Percentiles rank a stretch among this genome's conserved stretches.
These are phyloP conservation scores for Penicillium arizonense DNA, from an alignment of 495 filamentous ascomycete genomes.

Conservation along the genomic window DNA sequence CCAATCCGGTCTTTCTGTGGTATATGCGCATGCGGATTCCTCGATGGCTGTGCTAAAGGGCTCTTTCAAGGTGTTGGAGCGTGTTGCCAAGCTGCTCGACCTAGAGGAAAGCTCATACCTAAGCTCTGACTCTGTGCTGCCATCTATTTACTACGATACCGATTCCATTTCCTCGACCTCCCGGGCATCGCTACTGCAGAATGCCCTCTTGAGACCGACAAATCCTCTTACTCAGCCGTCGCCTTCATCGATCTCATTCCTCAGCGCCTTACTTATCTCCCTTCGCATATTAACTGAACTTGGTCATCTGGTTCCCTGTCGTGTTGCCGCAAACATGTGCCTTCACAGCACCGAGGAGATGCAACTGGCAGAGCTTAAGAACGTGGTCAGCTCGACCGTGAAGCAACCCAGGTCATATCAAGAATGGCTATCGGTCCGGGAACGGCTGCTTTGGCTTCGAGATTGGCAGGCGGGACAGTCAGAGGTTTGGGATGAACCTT, in stretches of 20 bases:
- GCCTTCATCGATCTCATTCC: conserved; percentile 55
- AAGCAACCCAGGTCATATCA: conserved; percentile 57
- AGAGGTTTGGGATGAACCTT: conserved; percentile 23
- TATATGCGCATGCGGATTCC: conserved; percentile 65
- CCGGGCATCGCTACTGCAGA: conserved; percentile 47
- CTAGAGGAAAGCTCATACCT: conserved; percentile 52
- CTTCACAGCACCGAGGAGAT: conserved; percentile 53
- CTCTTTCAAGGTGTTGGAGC: conserved; percentile 59
- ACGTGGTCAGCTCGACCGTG: conserved; percentile 54
- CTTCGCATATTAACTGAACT: conserved; percentile 60
- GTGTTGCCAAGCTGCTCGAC: conserved; percentile 58
- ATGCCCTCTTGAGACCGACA: conserved; percentile 55
- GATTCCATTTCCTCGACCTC: conserved; percentile 43
- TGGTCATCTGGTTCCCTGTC: conserved; percentile 58
- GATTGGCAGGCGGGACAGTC: conserved; percentile 64
- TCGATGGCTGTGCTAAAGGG: conserved; percentile 58
- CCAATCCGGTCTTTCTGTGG: conserved; percentile 67
- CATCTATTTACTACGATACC: conserved; percentile 33
- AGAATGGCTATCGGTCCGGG: conserved; percentile 65
- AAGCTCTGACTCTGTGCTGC: conserved; percentile 19
- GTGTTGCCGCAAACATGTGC: conserved; percentile 44
- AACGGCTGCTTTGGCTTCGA: conserved; percentile 76
- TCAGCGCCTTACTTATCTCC: conserved; percentile 68
- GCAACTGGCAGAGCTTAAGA: conserved; percentile 63
- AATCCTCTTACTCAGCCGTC: conserved; percentile 70